Percentiles rank a stretch among this genome's conserved stretches.
These are phyloP conservation scores for Cymodocea nodosa DNA, from an alignment of 116 monocot genomes.

Conservation along the genomic window DNA sequence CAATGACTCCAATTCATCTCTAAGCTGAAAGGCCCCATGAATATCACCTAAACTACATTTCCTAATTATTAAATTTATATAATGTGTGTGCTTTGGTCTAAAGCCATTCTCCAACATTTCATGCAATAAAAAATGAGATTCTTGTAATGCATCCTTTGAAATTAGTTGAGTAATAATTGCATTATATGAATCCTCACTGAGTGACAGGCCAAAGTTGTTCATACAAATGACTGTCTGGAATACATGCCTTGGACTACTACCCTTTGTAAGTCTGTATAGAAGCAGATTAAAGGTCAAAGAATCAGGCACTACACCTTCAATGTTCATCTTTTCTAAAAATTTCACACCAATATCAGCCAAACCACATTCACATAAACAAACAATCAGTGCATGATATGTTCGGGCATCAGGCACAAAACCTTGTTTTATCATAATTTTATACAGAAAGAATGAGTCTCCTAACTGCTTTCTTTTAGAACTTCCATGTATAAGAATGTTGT, in stretches of 20 bases:
- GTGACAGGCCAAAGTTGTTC: constrained; percentile 37
- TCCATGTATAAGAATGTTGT: constrained; percentile 66
- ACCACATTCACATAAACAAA: constrained; percentile 45
- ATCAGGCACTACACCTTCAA: constrained; percentile 42
- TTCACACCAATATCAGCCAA: constrained; percentile 57
- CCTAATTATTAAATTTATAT: constrained; percentile 70
- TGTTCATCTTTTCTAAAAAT: constrained; percentile 66
- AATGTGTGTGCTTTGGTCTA: constrained; percentile 44
- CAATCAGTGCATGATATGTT: constrained; percentile 52
- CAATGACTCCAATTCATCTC: constrained; percentile 60
- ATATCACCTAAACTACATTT: constrained; percentile 65
- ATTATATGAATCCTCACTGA: constrained; percentile 38
- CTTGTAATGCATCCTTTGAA: constrained; percentile 39
- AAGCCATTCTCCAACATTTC: constrained; percentile 60
- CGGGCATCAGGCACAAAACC: constrained; percentile 43
- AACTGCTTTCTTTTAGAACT: constrained; percentile 35
- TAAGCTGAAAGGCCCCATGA: constrained; percentile 55
- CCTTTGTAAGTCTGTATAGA: constrained; percentile 34
- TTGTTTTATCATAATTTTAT: constrained; percentile 33
- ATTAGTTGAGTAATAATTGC: constrained; percentile 60
- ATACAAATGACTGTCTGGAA: constrained; percentile 48
- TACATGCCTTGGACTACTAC: constrained; percentile 23
- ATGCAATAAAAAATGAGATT: constrained; percentile 43
- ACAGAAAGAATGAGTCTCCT: constrained; percentile 32
- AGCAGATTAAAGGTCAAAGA: constrained; percentile 55